Evolutionary conservation across 108 stramenopile species (phyloP), one percentile per base, ranked within the genome.

Genomic region (Fragilaria radians): DNA sequence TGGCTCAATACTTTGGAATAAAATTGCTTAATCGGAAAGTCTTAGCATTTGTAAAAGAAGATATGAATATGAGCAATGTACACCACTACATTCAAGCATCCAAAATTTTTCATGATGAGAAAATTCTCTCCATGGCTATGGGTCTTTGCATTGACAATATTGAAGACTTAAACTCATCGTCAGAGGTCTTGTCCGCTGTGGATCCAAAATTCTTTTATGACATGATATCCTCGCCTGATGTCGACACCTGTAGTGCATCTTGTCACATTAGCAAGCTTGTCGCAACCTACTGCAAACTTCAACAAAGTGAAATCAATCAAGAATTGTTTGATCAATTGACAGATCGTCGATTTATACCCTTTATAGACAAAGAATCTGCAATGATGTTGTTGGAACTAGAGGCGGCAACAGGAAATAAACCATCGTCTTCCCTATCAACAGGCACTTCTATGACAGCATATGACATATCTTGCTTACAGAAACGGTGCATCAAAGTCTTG

Each of bases 1-100:
- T 80, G 29, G 57, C 78, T 4, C 46, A 74, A 28, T 72, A 67
- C 11, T 74, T 80, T 47, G 70, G 69, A 14, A 54, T 80, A 3
- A 58, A 50, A 45, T 34, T 53, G 28, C 42, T 80, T 51, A 57
- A 68, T 52, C 62, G 67, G 46, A 61, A 67, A 28, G 66, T 71
- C 0, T 50, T 80, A 57, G 63, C 69, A 19, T 80, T 67, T 32
- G 57, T 80, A 4, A 22, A 57, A n/a, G 5, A 57, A 29, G 73
- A 80, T 33, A 58, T 80, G 60, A 54, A 53, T 21, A 29, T 80
- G 42, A n/a, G 11, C 27, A 80, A 62, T 53, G 34, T 74, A 19
- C 32, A 28, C n/a, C 3, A 9, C 0, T 80, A 80, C 55, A 31
- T 67, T 14, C 29, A 63, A 47, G 48, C 65, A 0, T 59, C 67